phyloP scores from a whole-genome alignment of 805 yeast genomes.

The Yarrowia hollandica region DNA sequence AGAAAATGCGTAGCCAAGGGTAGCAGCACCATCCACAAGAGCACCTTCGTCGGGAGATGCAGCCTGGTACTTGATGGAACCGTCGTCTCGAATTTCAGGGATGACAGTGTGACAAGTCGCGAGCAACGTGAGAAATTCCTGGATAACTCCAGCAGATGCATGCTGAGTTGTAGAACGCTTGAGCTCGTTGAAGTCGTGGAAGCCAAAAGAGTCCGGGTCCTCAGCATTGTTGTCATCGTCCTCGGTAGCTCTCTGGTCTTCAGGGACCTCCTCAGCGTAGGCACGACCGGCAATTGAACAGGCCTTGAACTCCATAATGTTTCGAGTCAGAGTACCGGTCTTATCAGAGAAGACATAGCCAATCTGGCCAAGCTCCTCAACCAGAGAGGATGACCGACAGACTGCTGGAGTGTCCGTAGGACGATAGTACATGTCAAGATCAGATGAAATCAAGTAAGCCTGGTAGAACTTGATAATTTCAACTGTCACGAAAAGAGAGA shows the following conservation, averaged over 20 bases:
- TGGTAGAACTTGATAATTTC: constrained; percentile 95
- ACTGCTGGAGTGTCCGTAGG: constrained; percentile 91
- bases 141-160: constrained; percentile 48
- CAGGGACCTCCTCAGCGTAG: constrained; percentile 86
- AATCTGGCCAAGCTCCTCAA: constrained; percentile 96
- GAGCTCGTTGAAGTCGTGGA: constrained; percentile 66
- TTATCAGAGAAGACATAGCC: constrained; percentile 95
- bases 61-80: constrained; percentile 83
- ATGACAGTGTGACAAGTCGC: constrained; percentile 97
- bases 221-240: constrained; percentile 71
- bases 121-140: constrained; percentile 76
- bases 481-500: constrained; percentile 92
- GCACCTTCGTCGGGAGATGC: constrained; percentile 99
- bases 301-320: constrained; percentile 93
- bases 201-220: constrained; percentile 51
- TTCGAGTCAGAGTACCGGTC: constrained; percentile 94
- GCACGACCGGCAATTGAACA: constrained; percentile 92
- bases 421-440: constrained; percentile 86
- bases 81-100: constrained; percentile 65
- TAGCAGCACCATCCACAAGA: constrained; percentile 92
- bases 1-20: constrained; percentile 77
- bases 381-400: constrained; percentile 91
- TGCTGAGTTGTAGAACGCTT: constrained; percentile 47
- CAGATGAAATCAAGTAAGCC: constrained; percentile 90
- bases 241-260: constrained; percentile 71